A percentile compares a stretch with the other conserved stretches of the same genome.
Conservation (phyloP, 2,329 filamentous ascomycete species). For the Verruconis gallopava region DNA sequence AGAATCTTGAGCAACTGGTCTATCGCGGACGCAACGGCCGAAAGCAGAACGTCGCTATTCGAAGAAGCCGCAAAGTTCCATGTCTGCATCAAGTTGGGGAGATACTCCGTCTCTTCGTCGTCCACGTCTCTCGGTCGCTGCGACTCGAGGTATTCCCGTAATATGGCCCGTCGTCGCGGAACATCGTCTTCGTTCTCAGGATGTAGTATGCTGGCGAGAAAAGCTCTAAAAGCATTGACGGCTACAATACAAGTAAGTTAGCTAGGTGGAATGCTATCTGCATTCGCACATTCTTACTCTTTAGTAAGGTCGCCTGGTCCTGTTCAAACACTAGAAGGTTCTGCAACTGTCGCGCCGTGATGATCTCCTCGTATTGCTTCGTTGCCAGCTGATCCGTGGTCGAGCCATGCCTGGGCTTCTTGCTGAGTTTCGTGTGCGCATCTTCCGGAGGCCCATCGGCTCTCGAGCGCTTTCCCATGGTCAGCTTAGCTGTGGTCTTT, state of each 20-base stretch:
- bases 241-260: slow-evolving; percentile 32
- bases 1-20: slow-evolving; percentile 70
- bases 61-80: slow-evolving; percentile 74
- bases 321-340: slow-evolving; percentile 25
- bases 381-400: background rate
- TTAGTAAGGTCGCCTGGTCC: slow-evolving; percentile 10
- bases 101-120: slow-evolving; percentile 49
- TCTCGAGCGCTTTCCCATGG: background rate
- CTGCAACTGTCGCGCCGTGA: slow-evolving; percentile 23
- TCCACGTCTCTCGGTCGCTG: slow-evolving; percentile 37
- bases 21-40: slow-evolving; percentile 66
- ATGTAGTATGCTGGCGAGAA: slow-evolving; percentile 53
- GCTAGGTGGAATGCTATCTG: background rate
- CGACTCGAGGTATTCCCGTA: slow-evolving; percentile 55
- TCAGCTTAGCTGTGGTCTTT: background rate
- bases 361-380: slow-evolving; percentile 21
- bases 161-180: slow-evolving; percentile 40
- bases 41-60: slow-evolving; percentile 70
- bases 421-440: background rate
- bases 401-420: slow-evolving; percentile 1
- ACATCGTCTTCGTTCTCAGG: slow-evolving; percentile 35
- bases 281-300: too few relatives aligned
- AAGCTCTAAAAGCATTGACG: slow-evolving; percentile 54
- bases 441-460: background rate
- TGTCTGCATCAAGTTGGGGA: slow-evolving; percentile 71